Conservation (phyloP, 2,329 filamentous ascomycete species). For the Penicillium corylophilum region DNA sequence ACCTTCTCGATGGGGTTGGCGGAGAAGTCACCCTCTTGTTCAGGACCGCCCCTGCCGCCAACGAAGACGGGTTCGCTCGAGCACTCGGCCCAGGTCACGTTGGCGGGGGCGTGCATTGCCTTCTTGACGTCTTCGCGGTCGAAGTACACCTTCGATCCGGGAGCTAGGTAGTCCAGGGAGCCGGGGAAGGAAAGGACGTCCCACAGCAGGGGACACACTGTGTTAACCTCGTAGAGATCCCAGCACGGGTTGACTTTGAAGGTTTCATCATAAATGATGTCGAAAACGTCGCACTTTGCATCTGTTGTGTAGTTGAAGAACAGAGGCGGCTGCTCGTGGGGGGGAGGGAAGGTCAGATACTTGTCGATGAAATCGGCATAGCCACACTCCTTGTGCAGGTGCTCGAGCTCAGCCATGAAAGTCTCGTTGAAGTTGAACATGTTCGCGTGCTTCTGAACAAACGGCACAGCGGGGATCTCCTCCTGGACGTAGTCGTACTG, state of each 20-base stretch:
- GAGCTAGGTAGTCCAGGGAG: conserved; percentile 56
- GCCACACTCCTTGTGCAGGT: conserved; percentile 46
- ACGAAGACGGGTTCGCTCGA: conserved; percentile 46
- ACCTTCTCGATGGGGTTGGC: conserved; percentile 56
- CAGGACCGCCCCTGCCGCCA: conserved; percentile 39
- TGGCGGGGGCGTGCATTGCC: conserved; percentile 65
- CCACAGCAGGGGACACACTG: conserved; percentile 69
- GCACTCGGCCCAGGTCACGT: conserved; percentile 34
- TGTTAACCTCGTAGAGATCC: conserved; percentile 71
- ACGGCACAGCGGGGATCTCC: conserved; percentile 42
- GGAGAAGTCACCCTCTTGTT: conserved; percentile 41
- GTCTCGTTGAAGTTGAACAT: conserved; percentile 48
- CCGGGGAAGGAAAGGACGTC: conserved; percentile 67
- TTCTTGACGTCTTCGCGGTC: conserved; percentile 68
- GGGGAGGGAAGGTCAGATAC: conserved; percentile 54
- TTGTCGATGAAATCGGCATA: conserved; percentile 48
- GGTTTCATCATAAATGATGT: conserved; percentile 56
- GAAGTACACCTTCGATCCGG: conserved; percentile 65
- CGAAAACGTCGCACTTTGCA: conserved; percentile 58
- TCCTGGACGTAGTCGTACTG: conserved; percentile 35
- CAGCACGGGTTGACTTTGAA: conserved; percentile 71
- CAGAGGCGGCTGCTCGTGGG: conserved; percentile 57
- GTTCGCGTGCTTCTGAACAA: conserved; percentile 43
- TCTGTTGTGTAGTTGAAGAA: conserved; percentile 47
- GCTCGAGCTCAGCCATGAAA: conserved; percentile 43